These are phyloP conservation scores for Phytophthora cactorum DNA, from an alignment of 352 stramenopile genomes.

Conservation along the genomic window DNA sequence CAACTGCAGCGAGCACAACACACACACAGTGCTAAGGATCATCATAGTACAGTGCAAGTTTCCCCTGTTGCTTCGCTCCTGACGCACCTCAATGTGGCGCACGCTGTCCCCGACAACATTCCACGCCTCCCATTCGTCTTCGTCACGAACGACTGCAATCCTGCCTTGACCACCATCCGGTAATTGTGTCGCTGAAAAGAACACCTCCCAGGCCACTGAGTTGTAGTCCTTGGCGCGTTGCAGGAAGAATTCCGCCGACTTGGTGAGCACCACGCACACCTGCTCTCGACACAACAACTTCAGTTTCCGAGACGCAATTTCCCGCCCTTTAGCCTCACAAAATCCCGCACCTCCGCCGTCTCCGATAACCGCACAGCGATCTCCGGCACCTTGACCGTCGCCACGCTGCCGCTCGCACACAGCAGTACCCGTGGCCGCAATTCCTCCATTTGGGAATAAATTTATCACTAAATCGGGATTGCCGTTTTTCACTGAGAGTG, in stretches of 20 bases:
- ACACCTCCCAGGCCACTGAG: conserved; percentile 44
- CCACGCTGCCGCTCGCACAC: conserved; percentile 85
- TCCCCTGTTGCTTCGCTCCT: background rate
- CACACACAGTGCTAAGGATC: conserved; percentile 1
- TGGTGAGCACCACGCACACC: conserved; percentile 86
- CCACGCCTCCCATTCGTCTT: conserved; percentile 87
- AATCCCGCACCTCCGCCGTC: conserved; percentile 56
- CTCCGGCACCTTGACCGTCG: conserved; percentile 88
- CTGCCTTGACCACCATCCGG: background rate
- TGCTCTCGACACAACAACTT: conserved; percentile 20
- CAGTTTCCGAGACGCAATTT: background rate
- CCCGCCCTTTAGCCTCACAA: background rate
- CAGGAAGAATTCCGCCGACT: conserved; percentile 85
- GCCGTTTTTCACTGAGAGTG: background rate
- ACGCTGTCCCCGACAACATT: conserved; percentile 81
- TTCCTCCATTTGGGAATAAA: background rate
- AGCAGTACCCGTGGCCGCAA: conserved; percentile 69
- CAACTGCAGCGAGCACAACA: conserved; percentile 55
- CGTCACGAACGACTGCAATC: conserved; percentile 68
- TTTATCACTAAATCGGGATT: conserved; percentile 18
- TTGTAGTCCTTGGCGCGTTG: conserved; percentile 81
- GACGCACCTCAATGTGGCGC: conserved; percentile 86
- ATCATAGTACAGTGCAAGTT: background rate
- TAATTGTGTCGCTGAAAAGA: conserved; percentile 40
- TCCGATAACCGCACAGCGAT: conserved; percentile 65